A percentile compares a stretch with the other conserved stretches of the same genome.
phyloP scores from a whole-genome alignment of 345 rosid species.

The Streptanthus diversifolius region DNA sequence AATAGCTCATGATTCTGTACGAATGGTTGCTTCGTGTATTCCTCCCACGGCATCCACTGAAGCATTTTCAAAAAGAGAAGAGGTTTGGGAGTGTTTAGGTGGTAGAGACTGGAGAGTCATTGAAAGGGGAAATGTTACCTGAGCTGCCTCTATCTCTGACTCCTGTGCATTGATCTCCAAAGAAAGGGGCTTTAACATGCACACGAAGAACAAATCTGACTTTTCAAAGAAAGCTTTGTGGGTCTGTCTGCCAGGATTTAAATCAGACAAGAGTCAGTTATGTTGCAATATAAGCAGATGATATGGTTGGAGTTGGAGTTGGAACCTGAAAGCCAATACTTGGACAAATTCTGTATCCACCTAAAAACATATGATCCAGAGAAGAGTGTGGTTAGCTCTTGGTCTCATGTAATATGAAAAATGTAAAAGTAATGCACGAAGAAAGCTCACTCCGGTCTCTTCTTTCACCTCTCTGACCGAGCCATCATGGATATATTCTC shows the following conservation, averaged over 20 bases:
- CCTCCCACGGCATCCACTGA: constrained; percentile 78
- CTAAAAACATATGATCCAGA: constrained; percentile 33
- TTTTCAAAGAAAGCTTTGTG: constrained; percentile 72
- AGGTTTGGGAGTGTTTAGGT: background rate
- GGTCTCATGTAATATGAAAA: background rate
- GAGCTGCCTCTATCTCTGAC: constrained; percentile 69
- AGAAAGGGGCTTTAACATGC: constrained; percentile 73
- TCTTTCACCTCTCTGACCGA: constrained; percentile 89
- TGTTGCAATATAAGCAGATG: constrained; percentile 11
- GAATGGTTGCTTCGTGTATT: constrained; percentile 37
- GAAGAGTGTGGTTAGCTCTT: background rate
- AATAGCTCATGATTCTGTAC: constrained; percentile 35
- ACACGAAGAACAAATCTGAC: constrained; percentile 75
- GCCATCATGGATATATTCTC: constrained; percentile 71
- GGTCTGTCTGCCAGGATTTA: constrained; percentile 50
- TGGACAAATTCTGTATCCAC: constrained; percentile 72
- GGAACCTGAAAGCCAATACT: constrained; percentile 77
- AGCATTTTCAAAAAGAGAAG: constrained; percentile 16
- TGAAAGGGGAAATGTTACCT: constrained; percentile 38
- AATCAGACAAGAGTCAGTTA: background rate
- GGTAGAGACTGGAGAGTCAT: background rate
- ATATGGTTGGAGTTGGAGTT: background rate
- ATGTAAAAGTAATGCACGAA: background rate
- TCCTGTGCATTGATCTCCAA: constrained; percentile 63
- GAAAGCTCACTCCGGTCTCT: constrained; percentile 79